phyloP scores from a whole-genome alignment of 176 grass and related monocot genomes.

The Bromus sterilis region DNA sequence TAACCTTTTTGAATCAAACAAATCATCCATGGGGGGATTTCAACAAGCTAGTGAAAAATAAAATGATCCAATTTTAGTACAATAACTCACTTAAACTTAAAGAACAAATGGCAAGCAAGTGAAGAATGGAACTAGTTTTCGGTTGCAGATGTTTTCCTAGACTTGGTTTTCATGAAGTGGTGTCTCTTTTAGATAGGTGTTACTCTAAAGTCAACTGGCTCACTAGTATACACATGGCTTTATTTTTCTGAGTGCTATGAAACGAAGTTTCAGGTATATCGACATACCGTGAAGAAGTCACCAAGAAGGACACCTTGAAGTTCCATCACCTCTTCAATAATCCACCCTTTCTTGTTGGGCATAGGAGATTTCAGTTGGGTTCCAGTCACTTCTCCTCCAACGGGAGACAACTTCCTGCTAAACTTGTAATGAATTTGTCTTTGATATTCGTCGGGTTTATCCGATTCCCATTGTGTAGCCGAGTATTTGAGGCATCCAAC shows the following conservation, averaged over 20 bases:
- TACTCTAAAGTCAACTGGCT: not conserved
- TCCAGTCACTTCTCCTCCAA: constrained; percentile 70
- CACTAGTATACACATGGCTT: not conserved
- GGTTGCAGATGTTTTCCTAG: not conserved
- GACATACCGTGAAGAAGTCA: constrained; percentile 83
- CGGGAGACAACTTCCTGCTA: constrained; percentile 59
- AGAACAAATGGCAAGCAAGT: not conserved
- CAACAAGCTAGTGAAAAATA: not conserved
- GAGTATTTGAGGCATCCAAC: constrained; percentile 75
- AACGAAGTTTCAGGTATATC: not conserved
- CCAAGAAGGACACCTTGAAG: constrained; percentile 86
- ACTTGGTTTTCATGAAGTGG: not conserved
- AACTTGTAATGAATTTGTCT: constrained; percentile 75
- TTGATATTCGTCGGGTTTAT: constrained; percentile 57
- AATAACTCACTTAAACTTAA: not conserved
- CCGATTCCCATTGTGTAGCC: constrained; percentile 58
- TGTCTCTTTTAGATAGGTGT: not conserved
- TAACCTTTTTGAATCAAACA: not conserved
- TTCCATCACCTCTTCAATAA: constrained; percentile 80
- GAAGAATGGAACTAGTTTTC: not conserved
- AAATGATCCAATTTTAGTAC: not conserved
- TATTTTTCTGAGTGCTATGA: not conserved
- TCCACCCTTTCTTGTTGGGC: constrained; percentile 73
- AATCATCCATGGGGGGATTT: not conserved
- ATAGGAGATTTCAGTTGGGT: constrained; percentile 75